A percentile compares a stretch with the other conserved stretches of the same genome.
Evolutionary conservation across 306 rosid species (phyloP).

Genomic region (Sicyos edulis): DNA sequence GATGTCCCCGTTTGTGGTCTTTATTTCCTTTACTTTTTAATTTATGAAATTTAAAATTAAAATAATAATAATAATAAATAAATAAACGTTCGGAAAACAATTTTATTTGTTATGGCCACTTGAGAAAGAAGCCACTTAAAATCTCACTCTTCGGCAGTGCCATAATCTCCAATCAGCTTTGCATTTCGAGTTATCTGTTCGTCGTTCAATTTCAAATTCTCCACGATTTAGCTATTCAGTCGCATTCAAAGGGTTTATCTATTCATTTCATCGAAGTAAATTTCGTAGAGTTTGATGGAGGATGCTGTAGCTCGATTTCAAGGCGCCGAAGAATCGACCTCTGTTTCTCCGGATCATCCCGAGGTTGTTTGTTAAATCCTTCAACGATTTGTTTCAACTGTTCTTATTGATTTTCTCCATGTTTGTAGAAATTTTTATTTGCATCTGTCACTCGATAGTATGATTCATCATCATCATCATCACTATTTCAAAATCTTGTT

Average conservation of each 20-base stretch:
- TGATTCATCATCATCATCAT: neutral
- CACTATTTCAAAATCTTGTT: neutral
- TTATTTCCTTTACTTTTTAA: too few species aligned
- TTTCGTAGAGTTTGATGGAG: conserved; percentile 35
- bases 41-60: too few species aligned
- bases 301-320: conserved; percentile 33
- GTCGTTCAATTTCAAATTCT: neutral
- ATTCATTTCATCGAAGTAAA: neutral
- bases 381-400: neutral
- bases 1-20: too few species aligned
- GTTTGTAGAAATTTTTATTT: neutral
- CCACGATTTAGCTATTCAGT: neutral
- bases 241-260: conserved; percentile 1
- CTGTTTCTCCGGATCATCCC: conserved; percentile 1
- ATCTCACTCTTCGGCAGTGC: neutral
- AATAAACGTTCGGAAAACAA: neutral
- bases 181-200: neutral
- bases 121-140: neutral
- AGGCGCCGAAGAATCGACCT: conserved; percentile 24
- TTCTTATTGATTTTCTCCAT: neutral
- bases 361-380: conserved; percentile 5
- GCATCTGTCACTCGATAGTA: neutral
- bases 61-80: too few species aligned
- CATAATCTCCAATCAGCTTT: neutral
- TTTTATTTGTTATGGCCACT: conserved; percentile 7